Evolutionary conservation across 495 filamentous ascomycete genomes (phyloP), one percentile per base, ranked within the genome.

Genomic region (Tirmania nivea): DNA sequence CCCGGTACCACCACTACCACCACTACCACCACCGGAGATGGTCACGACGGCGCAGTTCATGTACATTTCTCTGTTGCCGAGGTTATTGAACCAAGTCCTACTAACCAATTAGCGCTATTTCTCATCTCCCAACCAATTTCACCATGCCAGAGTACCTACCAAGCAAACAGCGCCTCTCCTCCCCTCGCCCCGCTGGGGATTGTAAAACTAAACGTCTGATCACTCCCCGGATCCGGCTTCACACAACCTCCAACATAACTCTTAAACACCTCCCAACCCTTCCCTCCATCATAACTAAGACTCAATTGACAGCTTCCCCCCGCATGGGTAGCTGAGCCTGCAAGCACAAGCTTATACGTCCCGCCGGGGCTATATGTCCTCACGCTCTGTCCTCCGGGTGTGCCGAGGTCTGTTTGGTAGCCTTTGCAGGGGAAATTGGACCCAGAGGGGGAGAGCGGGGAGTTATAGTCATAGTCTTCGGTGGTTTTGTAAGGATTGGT

Each of bases 251-350:
- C 79, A 8, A 76, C 66, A 49, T 79, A 74, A 10, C 71, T 75
- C 61, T 81, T 70, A 55, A 83, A 77, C 57, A 81, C 78, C 52
- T 73, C 70, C 65, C 74, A 81, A 9, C 68, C 69, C 56, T 69
- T 67, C 21, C 74, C 69, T 53, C 68, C 65, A 60, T 82, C 78
- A 51, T 74, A 75, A 19, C 78, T 79, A 48, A 83, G 62, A 21
- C 70, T 65, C 42, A 81, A 66, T 56, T 83, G 79, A 62, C 79
- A 83, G 6, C 78, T 80, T 1, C 79, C 80, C 19, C 79, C 79
- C 48, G 67, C 69, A 60, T 83, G 79, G 21, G 70, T 70, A 3
- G 79, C 76, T 17, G 55, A 58, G 11, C 67, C 68, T 49, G 35
- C 55, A 36, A 65, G 55, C 57, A 66, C 56, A 54, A 76, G 58